Percentiles rank a stretch among this genome's conserved stretches.
phyloP scores from a whole-genome alignment of 2,329 filamentous ascomycete species.

The Aspergillus arachidicola region DNA sequence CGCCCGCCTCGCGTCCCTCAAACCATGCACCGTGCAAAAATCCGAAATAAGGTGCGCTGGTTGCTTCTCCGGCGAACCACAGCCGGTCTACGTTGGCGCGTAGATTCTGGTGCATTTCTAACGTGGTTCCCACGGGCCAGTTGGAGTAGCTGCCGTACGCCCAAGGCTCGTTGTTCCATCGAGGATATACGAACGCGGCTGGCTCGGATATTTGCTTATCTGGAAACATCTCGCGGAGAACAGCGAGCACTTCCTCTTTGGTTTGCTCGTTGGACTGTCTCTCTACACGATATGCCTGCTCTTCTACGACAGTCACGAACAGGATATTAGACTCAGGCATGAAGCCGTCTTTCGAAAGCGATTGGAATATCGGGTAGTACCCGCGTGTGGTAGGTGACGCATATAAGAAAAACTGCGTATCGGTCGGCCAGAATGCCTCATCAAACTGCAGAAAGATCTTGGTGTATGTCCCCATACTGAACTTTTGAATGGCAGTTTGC shows the following conservation, averaged over 20 bases:
- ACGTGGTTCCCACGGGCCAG: slow-evolving; percentile 64
- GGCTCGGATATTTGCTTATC: slow-evolving; percentile 61
- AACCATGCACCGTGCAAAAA: slow-evolving; percentile 66
- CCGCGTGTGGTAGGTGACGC: slow-evolving; percentile 51
- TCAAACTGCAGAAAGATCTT: slow-evolving; percentile 72
- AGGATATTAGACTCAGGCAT: slow-evolving; percentile 64
- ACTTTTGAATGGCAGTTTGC: slow-evolving; percentile 62
- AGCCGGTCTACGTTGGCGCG: slow-evolving; percentile 63
- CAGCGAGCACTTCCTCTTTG: slow-evolving; percentile 57
- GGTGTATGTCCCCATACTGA: slow-evolving; percentile 71
- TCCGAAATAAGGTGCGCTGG: slow-evolving; percentile 64
- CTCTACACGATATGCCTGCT: slow-evolving; percentile 61
- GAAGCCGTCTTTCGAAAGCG: slow-evolving; percentile 60
- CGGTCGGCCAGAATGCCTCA: slow-evolving; percentile 64
- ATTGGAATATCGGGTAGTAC: slow-evolving; percentile 66
- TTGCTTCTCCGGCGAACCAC: slow-evolving; percentile 68
- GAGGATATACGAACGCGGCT: slow-evolving; percentile 61
- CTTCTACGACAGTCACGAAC: slow-evolving; percentile 64
- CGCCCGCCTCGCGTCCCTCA: slow-evolving; percentile 56
- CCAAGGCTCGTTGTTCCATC: slow-evolving; percentile 57
- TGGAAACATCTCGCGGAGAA: slow-evolving; percentile 65
- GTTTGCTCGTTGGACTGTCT: slow-evolving; percentile 62
- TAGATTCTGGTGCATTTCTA: slow-evolving; percentile 68
- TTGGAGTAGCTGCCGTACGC: slow-evolving; percentile 67
- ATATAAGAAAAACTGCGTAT: slow-evolving; percentile 57